These are phyloP conservation scores for Obelidium mucronatum DNA, from an alignment of 192 early-diverging fungal genomes.

Conservation along the genomic window DNA sequence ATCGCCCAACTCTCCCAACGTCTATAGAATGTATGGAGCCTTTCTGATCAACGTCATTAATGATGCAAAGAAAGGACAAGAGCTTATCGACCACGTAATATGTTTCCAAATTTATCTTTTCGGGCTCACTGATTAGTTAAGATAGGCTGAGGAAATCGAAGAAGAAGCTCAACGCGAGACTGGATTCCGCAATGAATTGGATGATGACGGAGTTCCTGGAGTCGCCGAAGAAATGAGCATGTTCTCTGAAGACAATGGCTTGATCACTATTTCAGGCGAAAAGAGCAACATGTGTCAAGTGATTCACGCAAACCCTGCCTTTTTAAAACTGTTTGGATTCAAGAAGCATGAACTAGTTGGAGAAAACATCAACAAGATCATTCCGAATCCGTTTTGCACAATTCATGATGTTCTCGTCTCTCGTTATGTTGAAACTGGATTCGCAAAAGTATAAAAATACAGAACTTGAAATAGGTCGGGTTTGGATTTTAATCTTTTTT, in stretches of 20 bases:
- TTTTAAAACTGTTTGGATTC: slow-evolving; percentile 37
- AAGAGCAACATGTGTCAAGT: slow-evolving; percentile 11
- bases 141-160: slow-evolving; percentile 55
- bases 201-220: not conserved
- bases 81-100: slow-evolving; percentile 44
- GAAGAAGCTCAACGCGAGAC: slow-evolving; percentile 15
- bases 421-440: slow-evolving; percentile 52
- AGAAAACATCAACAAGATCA: slow-evolving; percentile 45
- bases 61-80: slow-evolving; percentile 45
- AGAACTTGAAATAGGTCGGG: too few relatives aligned
- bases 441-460: slow-evolving; percentile 41
- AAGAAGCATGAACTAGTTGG: slow-evolving; percentile 37
- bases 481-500: not conserved
- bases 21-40: slow-evolving; percentile 45
- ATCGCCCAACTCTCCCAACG: slow-evolving; percentile 40
- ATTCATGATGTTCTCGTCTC: slow-evolving; percentile 42
- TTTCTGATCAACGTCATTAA: slow-evolving; percentile 53
- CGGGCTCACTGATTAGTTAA: too few relatives aligned
- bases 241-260: slow-evolving; percentile 25
- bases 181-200: not conserved
- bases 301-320: slow-evolving; percentile 28
- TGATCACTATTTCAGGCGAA: slow-evolving; percentile 30
- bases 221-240: slow-evolving; percentile 14
- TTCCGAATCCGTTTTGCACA: slow-evolving; percentile 49
- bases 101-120: too few relatives aligned